Conservation (phyloP, 2,329 filamentous ascomycete species). For the Microcera coccophila region DNA sequence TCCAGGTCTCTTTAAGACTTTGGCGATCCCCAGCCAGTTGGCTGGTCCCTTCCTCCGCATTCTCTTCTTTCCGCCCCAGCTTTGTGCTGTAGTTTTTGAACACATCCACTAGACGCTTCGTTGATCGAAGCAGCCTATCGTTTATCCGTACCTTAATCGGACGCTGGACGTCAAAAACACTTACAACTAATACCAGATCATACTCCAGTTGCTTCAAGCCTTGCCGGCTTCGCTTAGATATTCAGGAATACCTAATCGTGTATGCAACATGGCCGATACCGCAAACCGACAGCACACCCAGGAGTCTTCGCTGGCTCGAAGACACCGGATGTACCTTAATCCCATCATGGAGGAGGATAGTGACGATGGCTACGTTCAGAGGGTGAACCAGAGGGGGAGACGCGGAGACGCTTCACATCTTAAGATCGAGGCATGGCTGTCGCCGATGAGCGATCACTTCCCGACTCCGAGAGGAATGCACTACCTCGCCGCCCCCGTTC, state of each 20-base stretch:
- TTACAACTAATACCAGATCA: slow-evolving; percentile 20
- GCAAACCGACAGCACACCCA: slow-evolving; percentile 36
- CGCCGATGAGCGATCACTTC: slow-evolving; percentile 61
- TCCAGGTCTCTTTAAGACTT: slow-evolving; percentile 27
- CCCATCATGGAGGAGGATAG: slow-evolving; percentile 60
- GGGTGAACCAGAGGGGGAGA: slow-evolving; percentile 19
- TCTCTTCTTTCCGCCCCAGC: slow-evolving; percentile 33
- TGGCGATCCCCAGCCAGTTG: slow-evolving; percentile 25
- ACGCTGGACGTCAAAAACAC: slow-evolving; percentile 36
- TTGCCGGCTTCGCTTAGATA: slow-evolving; percentile 21
- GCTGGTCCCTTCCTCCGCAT: slow-evolving; percentile 30
- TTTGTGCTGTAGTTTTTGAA: slow-evolving; percentile 25
- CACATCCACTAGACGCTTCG: slow-evolving; percentile 36
- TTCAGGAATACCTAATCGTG: slow-evolving; percentile 30
- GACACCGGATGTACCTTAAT: slow-evolving; percentile 54
- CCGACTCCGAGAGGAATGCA: slow-evolving; percentile 67
- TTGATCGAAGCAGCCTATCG: slow-evolving; percentile 45
- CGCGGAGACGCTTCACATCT: slow-evolving; percentile 38
- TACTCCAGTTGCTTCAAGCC: slow-evolving; percentile 14
- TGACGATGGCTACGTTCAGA: slow-evolving; percentile 34
- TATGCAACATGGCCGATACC: slow-evolving; percentile 43
- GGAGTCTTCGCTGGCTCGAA: slow-evolving; percentile 55
- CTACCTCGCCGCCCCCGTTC: slow-evolving; percentile 59
- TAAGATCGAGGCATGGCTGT: slow-evolving; percentile 56
- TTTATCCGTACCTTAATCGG: slow-evolving; percentile 28